Evolutionary conservation across 345 rosid species (phyloP).

Genomic region (Cardiospermum halicacabum): DNA sequence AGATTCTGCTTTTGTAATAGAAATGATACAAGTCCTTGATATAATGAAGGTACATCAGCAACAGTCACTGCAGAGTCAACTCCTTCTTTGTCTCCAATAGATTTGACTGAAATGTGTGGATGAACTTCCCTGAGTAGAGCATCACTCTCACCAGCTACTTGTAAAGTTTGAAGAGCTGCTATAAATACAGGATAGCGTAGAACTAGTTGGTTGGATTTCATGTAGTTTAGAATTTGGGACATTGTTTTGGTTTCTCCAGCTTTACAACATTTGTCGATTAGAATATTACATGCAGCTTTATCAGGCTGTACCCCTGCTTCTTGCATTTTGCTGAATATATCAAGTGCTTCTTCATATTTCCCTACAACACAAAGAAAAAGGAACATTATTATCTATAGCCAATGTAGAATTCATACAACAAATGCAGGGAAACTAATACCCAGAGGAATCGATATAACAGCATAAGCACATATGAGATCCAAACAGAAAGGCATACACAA

Average conservation of each 20-base stretch:
- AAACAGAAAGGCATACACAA: conserved; percentile 5
- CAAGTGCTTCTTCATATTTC: conserved; percentile 58
- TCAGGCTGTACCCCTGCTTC: conserved; percentile 75
- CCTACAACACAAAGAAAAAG: conserved; percentile 38
- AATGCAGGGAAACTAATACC: conserved; percentile 6
- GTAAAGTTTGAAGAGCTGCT: conserved; percentile 47
- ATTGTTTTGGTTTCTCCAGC: conserved; percentile 42
- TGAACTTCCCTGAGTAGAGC: conserved; percentile 56
- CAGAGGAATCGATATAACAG: not conserved
- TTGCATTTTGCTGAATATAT: conserved; percentile 74
- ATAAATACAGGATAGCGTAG: conserved; percentile 67
- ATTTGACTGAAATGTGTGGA: conserved; percentile 52
- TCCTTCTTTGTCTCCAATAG: conserved; percentile 12
- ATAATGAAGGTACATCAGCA: conserved; percentile 30
- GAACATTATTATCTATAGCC: conserved; percentile 8
- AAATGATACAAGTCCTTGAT: conserved; percentile 37
- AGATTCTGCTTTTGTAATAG: conserved; percentile 69
- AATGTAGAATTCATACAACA: conserved; percentile 13
- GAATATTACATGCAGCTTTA: conserved; percentile 86
- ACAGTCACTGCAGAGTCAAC: conserved; percentile 11
- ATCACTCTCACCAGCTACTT: conserved; percentile 46
- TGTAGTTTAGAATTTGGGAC: conserved; percentile 44
- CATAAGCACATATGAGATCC: not conserved
- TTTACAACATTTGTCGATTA: conserved; percentile 67
- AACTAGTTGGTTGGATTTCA: conserved; percentile 51